Evolutionary conservation across 2,329 filamentous ascomycete genomes (phyloP).

Genomic region (Fusarium verticillioides): DNA sequence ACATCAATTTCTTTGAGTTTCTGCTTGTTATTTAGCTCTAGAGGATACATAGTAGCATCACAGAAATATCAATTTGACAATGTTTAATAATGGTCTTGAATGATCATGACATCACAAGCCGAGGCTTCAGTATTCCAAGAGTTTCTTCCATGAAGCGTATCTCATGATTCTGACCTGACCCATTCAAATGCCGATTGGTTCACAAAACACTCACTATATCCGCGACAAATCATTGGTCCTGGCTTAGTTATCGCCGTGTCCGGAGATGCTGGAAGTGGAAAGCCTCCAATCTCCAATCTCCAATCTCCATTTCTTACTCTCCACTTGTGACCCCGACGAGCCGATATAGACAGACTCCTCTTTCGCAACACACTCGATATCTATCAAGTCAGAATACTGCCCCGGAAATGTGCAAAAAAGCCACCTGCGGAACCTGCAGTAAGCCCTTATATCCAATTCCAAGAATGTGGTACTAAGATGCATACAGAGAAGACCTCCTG

Average conservation of each 20-base stretch:
- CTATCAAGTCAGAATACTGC: neutral
- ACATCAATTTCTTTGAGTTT: neutral
- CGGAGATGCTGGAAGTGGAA: constrained; percentile 28
- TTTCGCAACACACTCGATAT: neutral
- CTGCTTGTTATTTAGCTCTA: too few species aligned
- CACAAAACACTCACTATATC: neutral
- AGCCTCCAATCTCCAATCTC: neutral
- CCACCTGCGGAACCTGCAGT: constrained; percentile 72
- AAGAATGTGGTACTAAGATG: neutral
- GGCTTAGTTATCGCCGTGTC: constrained; percentile 20
- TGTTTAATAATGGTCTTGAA: neutral
- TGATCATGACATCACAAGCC: constrained; percentile 16
- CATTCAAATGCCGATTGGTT: neutral
- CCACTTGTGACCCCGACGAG: constrained; percentile 7
- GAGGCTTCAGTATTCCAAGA: neutral
- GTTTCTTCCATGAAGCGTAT: neutral
- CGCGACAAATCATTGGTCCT: constrained; percentile 17
- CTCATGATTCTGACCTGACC: neutral
- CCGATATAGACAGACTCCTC: constrained; percentile 4
- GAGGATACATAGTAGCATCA: too few species aligned
- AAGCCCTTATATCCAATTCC: constrained; percentile 47
- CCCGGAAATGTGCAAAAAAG: constrained; percentile 71
- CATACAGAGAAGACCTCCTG: constrained; percentile 56
- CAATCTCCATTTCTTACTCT: constrained; percentile 11
- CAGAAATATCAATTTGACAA: neutral